Percentiles rank a stretch among this genome's conserved stretches.
These are phyloP conservation scores for Punica granatum DNA, from an alignment of 345 rosid genomes.

Conservation along the genomic window DNA sequence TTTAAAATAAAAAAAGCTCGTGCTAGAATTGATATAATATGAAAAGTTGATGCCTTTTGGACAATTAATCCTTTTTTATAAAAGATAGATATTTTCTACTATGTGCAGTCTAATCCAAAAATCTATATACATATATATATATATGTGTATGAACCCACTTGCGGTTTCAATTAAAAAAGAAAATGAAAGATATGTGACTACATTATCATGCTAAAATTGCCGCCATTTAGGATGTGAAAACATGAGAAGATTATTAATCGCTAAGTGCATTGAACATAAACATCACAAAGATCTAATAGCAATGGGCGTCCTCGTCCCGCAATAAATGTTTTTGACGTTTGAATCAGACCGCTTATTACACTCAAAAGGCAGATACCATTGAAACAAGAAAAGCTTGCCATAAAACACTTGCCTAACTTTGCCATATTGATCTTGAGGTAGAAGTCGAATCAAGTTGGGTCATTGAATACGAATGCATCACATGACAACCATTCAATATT, in stretches of 20 bases:
- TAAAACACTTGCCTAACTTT: not conserved
- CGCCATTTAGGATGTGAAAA: not conserved
- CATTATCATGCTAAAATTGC: not conserved
- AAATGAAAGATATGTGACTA: not conserved
- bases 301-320: too few species aligned
- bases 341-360: too few species aligned
- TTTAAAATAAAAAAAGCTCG: too few species aligned
- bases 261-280: not conserved
- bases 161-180: not conserved
- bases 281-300: not conserved
- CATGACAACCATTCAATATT: not conserved
- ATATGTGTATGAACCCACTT: too few species aligned
- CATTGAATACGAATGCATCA: not conserved
- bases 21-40: too few species aligned
- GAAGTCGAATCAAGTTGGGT: not conserved
- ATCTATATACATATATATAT: too few species aligned
- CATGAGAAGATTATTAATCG: not conserved
- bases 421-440: not conserved
- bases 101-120: too few species aligned
- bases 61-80: too few species aligned
- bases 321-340: too few species aligned
- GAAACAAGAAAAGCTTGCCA: not conserved
- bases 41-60: too few species aligned
- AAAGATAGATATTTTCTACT: too few species aligned
- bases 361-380: too few species aligned